phyloP scores from a whole-genome alignment of 2,329 filamentous ascomycete genomes.

The Thelonectria discophora region DNA sequence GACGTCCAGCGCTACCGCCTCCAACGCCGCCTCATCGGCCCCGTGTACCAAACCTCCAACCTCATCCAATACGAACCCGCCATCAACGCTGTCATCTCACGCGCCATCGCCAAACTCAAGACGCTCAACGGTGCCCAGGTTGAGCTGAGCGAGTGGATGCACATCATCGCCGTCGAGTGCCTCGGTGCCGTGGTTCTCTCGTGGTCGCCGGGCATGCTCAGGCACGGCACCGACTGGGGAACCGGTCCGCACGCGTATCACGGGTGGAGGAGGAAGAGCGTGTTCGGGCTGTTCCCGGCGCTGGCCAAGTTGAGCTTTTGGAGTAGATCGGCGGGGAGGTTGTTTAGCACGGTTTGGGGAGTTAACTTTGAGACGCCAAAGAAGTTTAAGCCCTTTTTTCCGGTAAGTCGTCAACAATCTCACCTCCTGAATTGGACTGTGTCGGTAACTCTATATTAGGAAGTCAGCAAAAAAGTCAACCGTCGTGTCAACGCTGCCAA shows the following conservation, averaged over 20 bases:
- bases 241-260: constrained; percentile 59
- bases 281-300: constrained; percentile 60
- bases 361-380: constrained; percentile 55
- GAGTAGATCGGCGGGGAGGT: constrained; percentile 48
- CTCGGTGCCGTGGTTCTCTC: constrained; percentile 60
- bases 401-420: constrained; percentile 46
- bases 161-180: constrained; percentile 63
- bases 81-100: constrained; percentile 52
- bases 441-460: constrained; percentile 35
- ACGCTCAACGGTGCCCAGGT: constrained; percentile 51
- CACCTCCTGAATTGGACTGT: not conserved
- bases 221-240: constrained; percentile 54
- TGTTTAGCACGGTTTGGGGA: constrained; percentile 55
- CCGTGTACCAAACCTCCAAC: constrained; percentile 55
- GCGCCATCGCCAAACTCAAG: constrained; percentile 48
- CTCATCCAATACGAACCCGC: constrained; percentile 53
- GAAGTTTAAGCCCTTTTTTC: constrained; percentile 59
- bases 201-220: constrained; percentile 61
- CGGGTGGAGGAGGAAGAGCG: constrained; percentile 61
- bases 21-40: constrained; percentile 60
- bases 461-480: constrained; percentile 46
- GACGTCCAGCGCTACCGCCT: constrained; percentile 57
- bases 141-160: constrained; percentile 65
- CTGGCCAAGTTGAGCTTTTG: constrained; percentile 52
- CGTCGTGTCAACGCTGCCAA: constrained; percentile 46